These are phyloP conservation scores for Solanum hybrid DNA, from an alignment of 305 asterid species.

Conservation along the genomic window DNA sequence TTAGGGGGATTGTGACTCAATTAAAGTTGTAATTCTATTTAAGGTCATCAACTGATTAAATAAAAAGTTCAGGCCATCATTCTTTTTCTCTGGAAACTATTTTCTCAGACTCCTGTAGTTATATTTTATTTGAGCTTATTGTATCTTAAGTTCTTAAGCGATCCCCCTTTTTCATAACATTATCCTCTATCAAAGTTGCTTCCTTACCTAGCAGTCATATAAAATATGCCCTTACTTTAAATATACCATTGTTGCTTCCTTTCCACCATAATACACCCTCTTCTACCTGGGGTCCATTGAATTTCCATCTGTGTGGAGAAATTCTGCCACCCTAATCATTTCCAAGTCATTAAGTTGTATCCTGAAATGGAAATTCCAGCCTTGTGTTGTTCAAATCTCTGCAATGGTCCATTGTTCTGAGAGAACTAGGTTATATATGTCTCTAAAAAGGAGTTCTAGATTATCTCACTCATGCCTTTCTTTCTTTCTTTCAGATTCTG, in stretches of 20 bases:
- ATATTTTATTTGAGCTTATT: too few species aligned
- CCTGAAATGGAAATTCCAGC: neutral
- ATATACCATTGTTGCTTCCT: neutral
- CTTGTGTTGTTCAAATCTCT: neutral
- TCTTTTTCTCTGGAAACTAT: too few species aligned
- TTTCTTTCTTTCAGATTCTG: neutral
- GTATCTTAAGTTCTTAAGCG: too few species aligned
- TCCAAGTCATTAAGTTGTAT: too few species aligned
- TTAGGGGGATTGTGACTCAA: neutral
- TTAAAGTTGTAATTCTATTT: too few species aligned
- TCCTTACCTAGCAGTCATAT: too few species aligned
- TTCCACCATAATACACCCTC: neutral
- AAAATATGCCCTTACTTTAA: too few species aligned
- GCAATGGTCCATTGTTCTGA: neutral
- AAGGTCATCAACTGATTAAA: too few species aligned
- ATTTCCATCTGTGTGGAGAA: neutral
- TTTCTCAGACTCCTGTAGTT: too few species aligned
- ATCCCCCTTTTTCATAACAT: too few species aligned
- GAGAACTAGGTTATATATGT: neutral
- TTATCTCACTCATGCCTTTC: neutral
- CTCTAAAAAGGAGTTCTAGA: neutral
- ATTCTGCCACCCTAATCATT: neutral
- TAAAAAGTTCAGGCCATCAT: too few species aligned
- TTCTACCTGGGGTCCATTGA: neutral
- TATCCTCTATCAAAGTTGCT: too few species aligned